Evolutionary conservation across 371 early-diverging fungal genomes (phyloP).

Genomic region (Phascolomyces articulosus): DNA sequence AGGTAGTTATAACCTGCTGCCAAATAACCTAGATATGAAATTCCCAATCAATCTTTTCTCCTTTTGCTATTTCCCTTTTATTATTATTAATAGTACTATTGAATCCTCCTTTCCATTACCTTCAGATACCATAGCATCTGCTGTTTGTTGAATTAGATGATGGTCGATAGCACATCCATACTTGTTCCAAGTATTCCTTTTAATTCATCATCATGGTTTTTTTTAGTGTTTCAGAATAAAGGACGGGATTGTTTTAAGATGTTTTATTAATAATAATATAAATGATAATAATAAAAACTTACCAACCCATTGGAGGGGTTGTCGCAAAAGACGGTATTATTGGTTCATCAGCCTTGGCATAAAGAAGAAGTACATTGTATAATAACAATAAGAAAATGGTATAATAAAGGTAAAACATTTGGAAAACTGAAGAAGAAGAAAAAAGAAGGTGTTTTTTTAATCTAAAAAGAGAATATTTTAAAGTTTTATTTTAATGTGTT

Average conservation of each 20-base stretch:
- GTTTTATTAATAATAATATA: not conserved
- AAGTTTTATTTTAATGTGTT: not conserved
- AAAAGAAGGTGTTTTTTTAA: not conserved
- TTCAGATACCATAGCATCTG: conserved; percentile 28
- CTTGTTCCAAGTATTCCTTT: conserved; percentile 46
- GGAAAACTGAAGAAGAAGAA: not conserved
- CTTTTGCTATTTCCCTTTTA: no score
- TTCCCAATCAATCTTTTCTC: no score
- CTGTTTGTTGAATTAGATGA: conserved; percentile 25
- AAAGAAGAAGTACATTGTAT: not conserved
- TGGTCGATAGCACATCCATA: conserved; percentile 43
- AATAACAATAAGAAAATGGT: not conserved
- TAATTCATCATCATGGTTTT: no score
- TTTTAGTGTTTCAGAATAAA: not conserved
- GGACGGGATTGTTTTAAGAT: no score
- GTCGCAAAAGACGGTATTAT: not conserved
- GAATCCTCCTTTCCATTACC: not conserved
- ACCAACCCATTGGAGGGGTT: conserved; percentile 26
- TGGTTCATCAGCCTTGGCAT: not conserved
- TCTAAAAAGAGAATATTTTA: not conserved
- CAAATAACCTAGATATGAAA: conserved; percentile 8
- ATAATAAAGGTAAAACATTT: no score
- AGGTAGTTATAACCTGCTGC: conserved; percentile 38
- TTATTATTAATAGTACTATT: not conserved
- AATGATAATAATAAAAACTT: not conserved